Base-by-base conservation (phyloP, 1,284 basidiomycete species). In the Macrocystidia cucumis region DNA sequence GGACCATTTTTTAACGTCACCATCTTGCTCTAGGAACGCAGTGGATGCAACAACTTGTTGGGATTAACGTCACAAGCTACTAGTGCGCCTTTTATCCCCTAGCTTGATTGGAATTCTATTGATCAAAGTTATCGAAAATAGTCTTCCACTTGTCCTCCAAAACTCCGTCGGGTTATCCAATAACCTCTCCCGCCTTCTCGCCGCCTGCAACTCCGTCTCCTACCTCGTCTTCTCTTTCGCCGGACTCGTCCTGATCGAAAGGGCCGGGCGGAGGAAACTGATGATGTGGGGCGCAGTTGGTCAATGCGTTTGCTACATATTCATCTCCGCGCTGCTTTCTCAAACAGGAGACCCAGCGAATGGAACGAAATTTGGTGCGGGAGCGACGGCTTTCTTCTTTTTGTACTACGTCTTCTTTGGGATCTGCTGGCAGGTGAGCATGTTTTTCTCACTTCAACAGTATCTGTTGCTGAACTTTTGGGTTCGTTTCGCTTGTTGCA, bases 391-490 rank as follows among this genome's bases (percentile, higher is more conserved):
- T 6, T 66, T 82, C 51, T 67, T 78, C 46, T 82, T 79, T 52
- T 56, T 78, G 21, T 84, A 81, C 57, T 80, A 83, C 48, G 68
- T 81, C 24, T 77, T 78, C 60, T 83, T 82, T 54, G 78, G 77
- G 1, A 63, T 82, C 37, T 80, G 78, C 23, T 82, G 78, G 78
- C 68, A 81, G 62, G 63, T 63, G 32, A 43, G 50, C 30, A 12
- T n/a, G 14, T 18, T 14, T 6, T 9, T 18, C 3, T 23, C 7
- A 4, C 17, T 18, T 32, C 2, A 19, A 2, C 23, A 25, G 7
- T 25, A 21, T 17, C 12, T 11, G 9, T 16, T 19, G 11, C 4
- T 17, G 17, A 24, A 17, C 2, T 9, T 9, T 39, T n/a, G 38
- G 25, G 21, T 39, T 18, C 13, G 17, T 29, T 12, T 35, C 13